Base-by-base conservation (phyloP, 2,329 filamentous ascomycete genomes). In the Beauveria sp. region DNA sequence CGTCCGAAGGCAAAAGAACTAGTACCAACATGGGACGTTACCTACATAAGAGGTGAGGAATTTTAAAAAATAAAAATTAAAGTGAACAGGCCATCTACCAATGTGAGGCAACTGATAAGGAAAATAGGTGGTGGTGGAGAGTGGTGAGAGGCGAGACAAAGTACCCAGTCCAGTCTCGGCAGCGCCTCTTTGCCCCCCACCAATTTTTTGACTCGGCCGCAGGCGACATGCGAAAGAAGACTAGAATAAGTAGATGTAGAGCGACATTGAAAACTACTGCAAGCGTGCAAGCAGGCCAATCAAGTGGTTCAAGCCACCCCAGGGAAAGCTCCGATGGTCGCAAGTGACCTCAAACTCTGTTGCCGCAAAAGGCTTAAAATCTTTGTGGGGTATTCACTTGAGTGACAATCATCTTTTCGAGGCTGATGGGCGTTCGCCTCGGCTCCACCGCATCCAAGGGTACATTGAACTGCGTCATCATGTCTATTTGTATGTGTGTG, bases 291-390 rank as follows among this genome's bases (percentile, higher is more conserved):
- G 12, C 12, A 34, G 30, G 30, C 30, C 30, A 34, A 12, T 34
- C 30, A 34, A 34, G 26, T 34, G 34, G 18, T 26, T 7, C n/a
- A 58, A 42, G 46, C 45, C 46, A 26, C 22, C 26, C 24, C 49
- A 26, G 22, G 28, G 45, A 22, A 42, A 38, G n/a, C 58, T 60
- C 58, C 58, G 58, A 60, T 60, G 42, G 51, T 60, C 58, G 58
- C 58, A 54, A 47, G 50, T n/a, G 38, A 38, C 46, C 16, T 26
- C 2, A n/a, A 56, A 56, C 40, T 26, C 14, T 55, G 18, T 50
- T 51, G 24, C 49, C 49, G 9, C 22, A 24, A 16, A 22, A 46
- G 10, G 9, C 45, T 24, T 20, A 12, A 46, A 4, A 20, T 24
- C 12, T 45, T 30, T 56, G 53, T 56, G 53, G 53, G 53, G 53